A percentile compares a stretch with the other conserved stretches of the same genome.
These are phyloP conservation scores for Cladosporium sp. DNA, from an alignment of 2,329 filamentous ascomycete genomes.

Conservation along the genomic window DNA sequence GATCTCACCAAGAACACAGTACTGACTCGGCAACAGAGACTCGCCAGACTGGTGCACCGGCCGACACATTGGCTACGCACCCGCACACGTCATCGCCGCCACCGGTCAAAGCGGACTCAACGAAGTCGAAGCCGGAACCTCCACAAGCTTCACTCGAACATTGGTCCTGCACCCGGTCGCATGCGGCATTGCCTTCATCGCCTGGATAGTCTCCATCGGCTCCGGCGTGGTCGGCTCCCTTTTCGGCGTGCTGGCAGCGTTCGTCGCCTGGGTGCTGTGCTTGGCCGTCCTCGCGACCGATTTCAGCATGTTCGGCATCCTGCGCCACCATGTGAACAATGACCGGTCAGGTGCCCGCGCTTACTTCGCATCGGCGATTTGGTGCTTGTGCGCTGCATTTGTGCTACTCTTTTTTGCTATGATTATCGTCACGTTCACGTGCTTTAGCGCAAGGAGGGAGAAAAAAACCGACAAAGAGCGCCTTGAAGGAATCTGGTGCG, in stretches of 20 bases:
- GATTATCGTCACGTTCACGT: constrained; percentile 12
- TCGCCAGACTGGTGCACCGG: constrained; percentile 42
- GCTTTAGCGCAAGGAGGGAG: constrained; percentile 20
- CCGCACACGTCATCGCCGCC: constrained; percentile 40
- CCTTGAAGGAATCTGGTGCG: constrained; percentile 7
- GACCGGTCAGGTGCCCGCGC: constrained; percentile 38
- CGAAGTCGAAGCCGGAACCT: constrained; percentile 38
- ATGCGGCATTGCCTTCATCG: constrained; percentile 52
- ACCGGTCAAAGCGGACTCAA: constrained; percentile 39
- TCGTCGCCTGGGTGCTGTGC: constrained; percentile 46
- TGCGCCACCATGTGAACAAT: constrained; percentile 49
- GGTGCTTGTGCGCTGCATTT: constrained; percentile 53
- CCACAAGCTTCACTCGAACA: constrained; percentile 48
- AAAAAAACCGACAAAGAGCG: constrained; percentile 14
- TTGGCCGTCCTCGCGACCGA: constrained; percentile 49
- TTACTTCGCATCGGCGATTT: constrained; percentile 50
- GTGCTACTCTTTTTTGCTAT: constrained; percentile 37
- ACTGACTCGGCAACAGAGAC: not conserved
- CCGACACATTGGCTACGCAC: constrained; percentile 51
- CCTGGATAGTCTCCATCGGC: constrained; percentile 51
- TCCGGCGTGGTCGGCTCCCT: constrained; percentile 49
- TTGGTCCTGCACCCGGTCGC: constrained; percentile 59
- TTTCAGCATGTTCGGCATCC: constrained; percentile 51
- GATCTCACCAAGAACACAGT: constrained; percentile 23
- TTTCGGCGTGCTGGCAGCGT: constrained; percentile 44